Conservation (phyloP, 257 asterid genomes). For the Orobanche coerulescens region DNA sequence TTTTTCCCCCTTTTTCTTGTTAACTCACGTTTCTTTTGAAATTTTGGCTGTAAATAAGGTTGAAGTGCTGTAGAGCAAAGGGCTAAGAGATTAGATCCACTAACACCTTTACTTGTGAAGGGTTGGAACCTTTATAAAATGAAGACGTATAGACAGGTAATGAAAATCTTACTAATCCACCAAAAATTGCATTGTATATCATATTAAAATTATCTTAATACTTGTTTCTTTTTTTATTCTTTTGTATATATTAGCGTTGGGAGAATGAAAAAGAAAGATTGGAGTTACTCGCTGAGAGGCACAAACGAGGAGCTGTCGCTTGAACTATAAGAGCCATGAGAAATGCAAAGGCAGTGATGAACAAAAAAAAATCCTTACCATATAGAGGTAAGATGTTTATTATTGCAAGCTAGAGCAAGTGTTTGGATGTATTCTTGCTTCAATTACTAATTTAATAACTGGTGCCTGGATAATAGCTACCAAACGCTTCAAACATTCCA, state of each 20-base stretch:
- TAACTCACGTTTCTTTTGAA: neutral
- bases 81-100: conserved; percentile 42
- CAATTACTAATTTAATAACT: neutral
- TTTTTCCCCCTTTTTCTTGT: conserved; percentile 10
- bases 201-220: neutral
- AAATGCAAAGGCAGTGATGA: conserved; percentile 26
- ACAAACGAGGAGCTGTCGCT: conserved; percentile 68
- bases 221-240: neutral
- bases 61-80: conserved; percentile 76
- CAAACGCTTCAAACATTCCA: conserved; percentile 32
- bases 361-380: conserved; percentile 22
- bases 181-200: neutral
- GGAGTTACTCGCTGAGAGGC: conserved; percentile 62
- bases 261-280: conserved; percentile 49
- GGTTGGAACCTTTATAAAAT: conserved; percentile 66
- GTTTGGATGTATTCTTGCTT: neutral
- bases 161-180: neutral
- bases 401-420: neutral
- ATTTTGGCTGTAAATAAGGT: conserved; percentile 33
- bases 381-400: conserved; percentile 26
- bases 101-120: conserved; percentile 63
- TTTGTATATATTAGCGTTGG: conserved; percentile 44
- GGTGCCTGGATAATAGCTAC: conserved; percentile 21
- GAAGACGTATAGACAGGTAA: conserved; percentile 70
- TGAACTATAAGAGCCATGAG: conserved; percentile 46